Percentiles rank a stretch among this genome's conserved stretches.
Conservation (phyloP, 257 asterid species). For the Fraxinus pennsylvanica region DNA sequence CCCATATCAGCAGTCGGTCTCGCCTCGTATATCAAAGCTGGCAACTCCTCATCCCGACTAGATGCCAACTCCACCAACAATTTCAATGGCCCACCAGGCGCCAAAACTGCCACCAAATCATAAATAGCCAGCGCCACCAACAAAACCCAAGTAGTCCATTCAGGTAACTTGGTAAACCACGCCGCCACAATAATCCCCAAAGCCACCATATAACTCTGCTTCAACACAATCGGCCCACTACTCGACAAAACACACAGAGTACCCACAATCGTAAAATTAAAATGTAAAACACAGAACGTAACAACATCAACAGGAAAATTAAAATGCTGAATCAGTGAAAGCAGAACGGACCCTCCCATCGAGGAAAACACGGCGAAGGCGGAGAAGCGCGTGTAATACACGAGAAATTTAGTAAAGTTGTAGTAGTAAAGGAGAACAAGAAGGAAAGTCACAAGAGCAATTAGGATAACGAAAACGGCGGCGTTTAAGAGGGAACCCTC, state of each 20-base stretch:
- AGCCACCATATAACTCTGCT: constrained; percentile 74
- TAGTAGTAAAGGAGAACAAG: constrained; percentile 80
- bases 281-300: constrained; percentile 56
- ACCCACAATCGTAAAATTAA: constrained; percentile 72
- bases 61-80: constrained; percentile 90
- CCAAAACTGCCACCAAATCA: constrained; percentile 84
- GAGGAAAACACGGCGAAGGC: constrained; percentile 64
- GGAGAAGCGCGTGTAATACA: constrained; percentile 82
- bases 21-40: constrained; percentile 88
- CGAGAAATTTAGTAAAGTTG: constrained; percentile 75
- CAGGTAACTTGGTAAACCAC: constrained; percentile 89
- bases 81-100: constrained; percentile 95
- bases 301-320: constrained; percentile 69
- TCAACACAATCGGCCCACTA: constrained; percentile 75
- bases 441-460: constrained; percentile 75
- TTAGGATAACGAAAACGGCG: constrained; percentile 65
- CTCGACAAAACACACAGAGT: constrained; percentile 71
- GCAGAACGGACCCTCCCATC: constrained; percentile 81
- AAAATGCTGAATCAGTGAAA: constrained; percentile 66
- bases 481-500: constrained; percentile 86
- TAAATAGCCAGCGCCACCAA: constrained; percentile 85
- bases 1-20: constrained; percentile 57
- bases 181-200: constrained; percentile 89
- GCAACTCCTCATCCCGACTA: constrained; percentile 78
- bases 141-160: constrained; percentile 95